Conservation (phyloP, 305 asterid genomes). For the Fraxinus velutina region DNA sequence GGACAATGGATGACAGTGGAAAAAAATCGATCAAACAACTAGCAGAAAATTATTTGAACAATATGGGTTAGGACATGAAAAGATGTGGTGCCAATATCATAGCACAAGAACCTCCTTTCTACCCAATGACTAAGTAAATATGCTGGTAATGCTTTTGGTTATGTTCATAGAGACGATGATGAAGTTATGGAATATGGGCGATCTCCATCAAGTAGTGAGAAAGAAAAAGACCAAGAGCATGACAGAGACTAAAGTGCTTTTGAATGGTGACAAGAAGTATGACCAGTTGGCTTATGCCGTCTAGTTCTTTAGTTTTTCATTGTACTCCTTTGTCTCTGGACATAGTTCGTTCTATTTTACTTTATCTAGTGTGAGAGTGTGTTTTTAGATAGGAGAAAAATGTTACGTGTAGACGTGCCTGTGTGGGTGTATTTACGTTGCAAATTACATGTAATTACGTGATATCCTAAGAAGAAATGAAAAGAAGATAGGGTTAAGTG, state of each 20-base stretch:
- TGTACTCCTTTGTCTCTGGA: neutral
- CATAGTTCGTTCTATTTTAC: neutral
- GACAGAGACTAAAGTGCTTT: neutral
- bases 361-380: neutral
- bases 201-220: neutral
- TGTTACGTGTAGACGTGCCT: neutral
- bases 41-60: no score
- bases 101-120: neutral
- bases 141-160: neutral
- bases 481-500: conserved; percentile 4
- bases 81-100: neutral
- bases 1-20: no score
- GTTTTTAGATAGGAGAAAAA: neutral
- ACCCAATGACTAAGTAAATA: neutral
- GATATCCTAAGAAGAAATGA: neutral
- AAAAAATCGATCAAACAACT: neutral
- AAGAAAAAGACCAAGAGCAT: neutral
- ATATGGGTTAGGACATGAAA: neutral
- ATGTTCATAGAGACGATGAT: neutral
- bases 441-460: neutral
- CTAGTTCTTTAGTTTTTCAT: neutral
- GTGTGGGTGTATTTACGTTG: neutral
- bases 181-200: neutral
- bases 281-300: neutral
- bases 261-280: neutral